phyloP scores from a whole-genome alignment of 257 asterid genomes.

The Penstemon newberryi region DNA sequence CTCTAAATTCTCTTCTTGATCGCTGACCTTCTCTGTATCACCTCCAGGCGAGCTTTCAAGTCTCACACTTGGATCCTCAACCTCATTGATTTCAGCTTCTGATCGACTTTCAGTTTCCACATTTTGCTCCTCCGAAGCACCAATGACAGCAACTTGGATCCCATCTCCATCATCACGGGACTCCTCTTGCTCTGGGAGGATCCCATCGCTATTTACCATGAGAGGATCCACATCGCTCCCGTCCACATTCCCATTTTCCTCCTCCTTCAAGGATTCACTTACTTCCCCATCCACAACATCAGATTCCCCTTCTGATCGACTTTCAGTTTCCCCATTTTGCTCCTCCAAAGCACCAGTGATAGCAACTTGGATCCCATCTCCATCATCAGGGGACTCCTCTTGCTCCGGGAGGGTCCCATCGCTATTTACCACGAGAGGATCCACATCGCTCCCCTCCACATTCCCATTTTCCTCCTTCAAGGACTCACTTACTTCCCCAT shows the following conservation, averaged over 20 bases:
- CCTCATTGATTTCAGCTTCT: slow-evolving; percentile 28
- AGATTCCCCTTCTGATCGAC: neutral
- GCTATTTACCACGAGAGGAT: slow-evolving; percentile 10
- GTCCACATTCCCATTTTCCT: slow-evolving; percentile 22
- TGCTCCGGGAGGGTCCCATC: neutral
- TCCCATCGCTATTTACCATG: slow-evolving; percentile 6
- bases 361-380: slow-evolving; percentile 24
- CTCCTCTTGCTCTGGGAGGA: slow-evolving; percentile 8
- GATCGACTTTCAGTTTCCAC: slow-evolving; percentile 23
- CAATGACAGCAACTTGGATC: slow-evolving; percentile 22
- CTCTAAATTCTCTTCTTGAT: slow-evolving; percentile 28
- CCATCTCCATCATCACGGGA: slow-evolving; percentile 23
- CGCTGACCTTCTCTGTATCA: slow-evolving; percentile 25
- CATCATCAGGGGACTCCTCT: slow-evolving; percentile 21
- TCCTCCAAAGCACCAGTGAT: slow-evolving; percentile 20
- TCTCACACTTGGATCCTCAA: slow-evolving; percentile 21
- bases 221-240: slow-evolving; percentile 12
- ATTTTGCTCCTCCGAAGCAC: slow-evolving; percentile 17
- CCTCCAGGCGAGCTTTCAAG: slow-evolving; percentile 22
- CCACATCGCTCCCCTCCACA: slow-evolving; percentile 18
- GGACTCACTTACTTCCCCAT: slow-evolving; percentile 12
- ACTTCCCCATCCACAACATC: slow-evolving; percentile 17
- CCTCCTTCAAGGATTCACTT: slow-evolving; percentile 8
- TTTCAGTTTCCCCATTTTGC: slow-evolving; percentile 23
- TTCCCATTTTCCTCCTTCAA: slow-evolving; percentile 22